A percentile compares a stretch with the other conserved stretches of the same genome.
Conservation (phyloP, 768 basidiomycete genomes). For the Hebeloma cylindrosporum region DNA sequence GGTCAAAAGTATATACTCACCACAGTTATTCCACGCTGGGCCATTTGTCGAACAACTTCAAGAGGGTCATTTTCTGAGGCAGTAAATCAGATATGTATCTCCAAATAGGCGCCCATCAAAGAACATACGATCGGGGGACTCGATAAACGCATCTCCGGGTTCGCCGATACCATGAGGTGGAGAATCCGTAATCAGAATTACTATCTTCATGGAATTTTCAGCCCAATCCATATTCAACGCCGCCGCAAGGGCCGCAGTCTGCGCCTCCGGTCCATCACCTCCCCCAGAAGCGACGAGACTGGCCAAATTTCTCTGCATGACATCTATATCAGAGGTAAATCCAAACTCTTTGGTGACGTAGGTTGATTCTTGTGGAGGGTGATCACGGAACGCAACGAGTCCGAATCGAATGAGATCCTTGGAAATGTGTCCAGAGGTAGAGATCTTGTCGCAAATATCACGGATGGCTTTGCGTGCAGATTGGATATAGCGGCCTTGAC, state of each 20-base stretch:
- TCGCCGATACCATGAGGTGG: slow-evolving; percentile 62
- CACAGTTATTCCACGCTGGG: slow-evolving; percentile 49
- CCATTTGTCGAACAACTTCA: slow-evolving; percentile 41
- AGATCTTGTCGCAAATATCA: slow-evolving; percentile 50
- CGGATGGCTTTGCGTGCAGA: slow-evolving; percentile 51
- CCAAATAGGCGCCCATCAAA: not conserved
- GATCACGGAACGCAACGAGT: slow-evolving; percentile 55
- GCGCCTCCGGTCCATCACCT: slow-evolving; percentile 58
- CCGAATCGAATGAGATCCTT: slow-evolving; percentile 48
- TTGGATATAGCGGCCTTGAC: slow-evolving; percentile 39
- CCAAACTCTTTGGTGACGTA: slow-evolving; percentile 51
- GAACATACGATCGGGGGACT: slow-evolving; percentile 30
- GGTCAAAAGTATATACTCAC: slow-evolving; percentile 30
- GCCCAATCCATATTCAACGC: slow-evolving; percentile 51
- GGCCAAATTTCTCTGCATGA: slow-evolving; percentile 44
- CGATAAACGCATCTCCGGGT: slow-evolving; percentile 42
- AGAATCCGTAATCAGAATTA: slow-evolving; percentile 56
- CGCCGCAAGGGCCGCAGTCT: slow-evolving; percentile 52
- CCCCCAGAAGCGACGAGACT: slow-evolving; percentile 43
- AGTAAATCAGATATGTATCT: not conserved
- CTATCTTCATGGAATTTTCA: slow-evolving; percentile 49
- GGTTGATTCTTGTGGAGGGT: slow-evolving; percentile 54
- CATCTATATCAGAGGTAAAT: slow-evolving; percentile 48
- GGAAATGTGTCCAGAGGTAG: slow-evolving; percentile 45
- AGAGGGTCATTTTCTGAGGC: slow-evolving; percentile 31